Evolutionary conservation across 2,329 filamentous ascomycete genomes (phyloP), one percentile per base, ranked within the genome.

Genomic region (Sphaerostilbella broomeana): DNA sequence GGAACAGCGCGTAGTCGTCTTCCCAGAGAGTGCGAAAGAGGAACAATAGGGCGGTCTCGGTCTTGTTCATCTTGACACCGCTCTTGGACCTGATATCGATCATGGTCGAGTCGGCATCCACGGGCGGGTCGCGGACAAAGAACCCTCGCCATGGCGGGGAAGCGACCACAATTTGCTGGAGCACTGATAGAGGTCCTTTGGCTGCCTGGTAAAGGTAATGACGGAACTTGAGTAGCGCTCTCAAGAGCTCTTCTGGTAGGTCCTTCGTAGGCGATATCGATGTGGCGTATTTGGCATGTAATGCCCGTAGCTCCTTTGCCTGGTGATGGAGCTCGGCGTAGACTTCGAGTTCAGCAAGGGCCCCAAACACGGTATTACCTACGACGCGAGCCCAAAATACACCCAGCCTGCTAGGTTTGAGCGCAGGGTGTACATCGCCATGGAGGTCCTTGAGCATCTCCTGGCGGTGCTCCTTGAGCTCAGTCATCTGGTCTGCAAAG

Each of bases 391-490:
- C 49, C 65, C 70, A 69, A 19, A 71, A 60, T 1, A 35, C 15
- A 7, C 37, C 38, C 2, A 56, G 43, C 3, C 40, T 43, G 3
- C 11, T 19, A 6, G 22, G 37, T 17, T 41, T 47, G 13, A 48
- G 24, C 0, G 44, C 24, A 0, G 59, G 56, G 26, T 66, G 60
- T 2, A 38, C 8, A 3, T 54, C 40, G 12, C 63, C 63, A 4
- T 50, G 18, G 0, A 40, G 46, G 37, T 74, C 70, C n/a, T 53
- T 62, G 13, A 74, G 13, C 38, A 59, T 52, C 33, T 73, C 65
- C 7, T 55, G 52, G 0, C 64, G 57, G 47, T 79, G 75, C 10
- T 75, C 70, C 16, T 57, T 61, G 19, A 51, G 48, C 1, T 73
- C 68, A 7, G 51, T 45, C 1, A 76, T 29, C 1, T 55, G 39